A percentile compares a stretch with the other conserved stretches of the same genome.
Evolutionary conservation across 1,284 basidiomycete genomes (phyloP).

Genomic region (Thelephora terrestris): DNA sequence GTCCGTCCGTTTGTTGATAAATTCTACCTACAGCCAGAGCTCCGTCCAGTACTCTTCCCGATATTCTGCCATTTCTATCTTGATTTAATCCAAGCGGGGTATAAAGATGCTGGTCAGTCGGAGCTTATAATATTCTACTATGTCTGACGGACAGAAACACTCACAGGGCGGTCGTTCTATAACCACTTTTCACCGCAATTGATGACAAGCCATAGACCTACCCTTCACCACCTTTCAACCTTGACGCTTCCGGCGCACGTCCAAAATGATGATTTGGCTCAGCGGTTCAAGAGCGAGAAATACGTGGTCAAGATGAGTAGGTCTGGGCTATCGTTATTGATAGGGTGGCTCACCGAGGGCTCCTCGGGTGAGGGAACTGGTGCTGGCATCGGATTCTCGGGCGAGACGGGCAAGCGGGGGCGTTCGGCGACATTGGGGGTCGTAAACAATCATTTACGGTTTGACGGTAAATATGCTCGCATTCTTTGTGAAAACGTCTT

Average conservation of each 20-base stretch:
- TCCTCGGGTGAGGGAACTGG: conserved; percentile 80
- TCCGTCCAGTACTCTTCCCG: conserved; percentile 87
- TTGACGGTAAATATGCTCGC: conserved; percentile 62
- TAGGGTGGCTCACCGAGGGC: conserved; percentile 95
- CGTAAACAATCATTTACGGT: conserved; percentile 86
- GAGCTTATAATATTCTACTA: conserved; percentile 2
- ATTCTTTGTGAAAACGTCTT: conserved; percentile 3
- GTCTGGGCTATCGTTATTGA: conserved; percentile 84
- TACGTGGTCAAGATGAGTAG: conserved; percentile 88
- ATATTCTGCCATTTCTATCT: conserved; percentile 97
- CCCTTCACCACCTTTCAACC: conserved; percentile 75
- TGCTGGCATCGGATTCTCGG: conserved; percentile 71
- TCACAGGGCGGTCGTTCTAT: conserved; percentile 67
- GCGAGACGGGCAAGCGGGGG: conserved; percentile 72
- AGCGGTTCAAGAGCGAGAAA: conserved; percentile 83
- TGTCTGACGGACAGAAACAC: neutral
- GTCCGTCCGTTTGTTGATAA: conserved; percentile 3
- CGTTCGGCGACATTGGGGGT: conserved; percentile 85
- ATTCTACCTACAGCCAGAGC: conserved; percentile 74
- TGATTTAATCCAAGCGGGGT: conserved; percentile 86
- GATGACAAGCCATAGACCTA: conserved; percentile 57
- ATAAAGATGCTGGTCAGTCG: conserved; percentile 74
- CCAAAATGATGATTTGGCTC: conserved; percentile 73
- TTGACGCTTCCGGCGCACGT: conserved; percentile 82
- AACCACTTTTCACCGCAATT: conserved; percentile 63